phyloP scores from a whole-genome alignment of 169 alveolate species.

The Prorocentrum cordatum region DNA sequence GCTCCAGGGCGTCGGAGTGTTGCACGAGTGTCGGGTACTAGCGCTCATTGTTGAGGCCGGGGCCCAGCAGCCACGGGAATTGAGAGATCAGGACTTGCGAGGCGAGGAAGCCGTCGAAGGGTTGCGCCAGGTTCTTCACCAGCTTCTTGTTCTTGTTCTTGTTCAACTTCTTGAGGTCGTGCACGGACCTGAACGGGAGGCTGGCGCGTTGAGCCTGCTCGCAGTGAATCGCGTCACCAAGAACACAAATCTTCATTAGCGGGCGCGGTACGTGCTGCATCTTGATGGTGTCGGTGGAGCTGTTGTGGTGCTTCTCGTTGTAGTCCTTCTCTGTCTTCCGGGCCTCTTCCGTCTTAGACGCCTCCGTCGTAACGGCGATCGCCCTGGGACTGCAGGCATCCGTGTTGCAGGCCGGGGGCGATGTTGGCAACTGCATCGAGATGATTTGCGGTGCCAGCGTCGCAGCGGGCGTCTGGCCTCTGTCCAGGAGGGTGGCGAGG shows the following conservation, averaged over 20 bases:
- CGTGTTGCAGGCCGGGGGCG: too few species aligned
- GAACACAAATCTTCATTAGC: conserved; percentile 90
- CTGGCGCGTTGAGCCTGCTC: conserved; percentile 94
- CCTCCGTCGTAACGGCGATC: too few species aligned
- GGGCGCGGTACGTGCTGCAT: conserved; percentile 92
- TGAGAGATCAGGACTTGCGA: conserved; percentile 95
- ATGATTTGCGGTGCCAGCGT: too few species aligned
- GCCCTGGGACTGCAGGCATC: too few species aligned
- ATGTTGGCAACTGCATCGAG: too few species aligned
- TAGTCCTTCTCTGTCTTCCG: conserved; percentile 96
- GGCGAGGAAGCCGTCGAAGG: conserved; percentile 93
- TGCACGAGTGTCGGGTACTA: conserved; percentile 97
- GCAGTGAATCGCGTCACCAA: conserved; percentile 98
- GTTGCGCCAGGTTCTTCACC: conserved; percentile 89
- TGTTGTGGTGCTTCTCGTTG: conserved; percentile 98
- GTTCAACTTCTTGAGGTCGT: conserved; percentile 96
- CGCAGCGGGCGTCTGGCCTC: too few species aligned
- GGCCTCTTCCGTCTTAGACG: conserved; percentile 97
- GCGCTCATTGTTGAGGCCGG: conserved; percentile 96
- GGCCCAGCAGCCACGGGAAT: conserved; percentile 98
- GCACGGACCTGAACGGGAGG: conserved; percentile 93
- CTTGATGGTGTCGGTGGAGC: conserved; percentile 97
- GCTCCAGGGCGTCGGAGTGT: conserved; percentile 90
- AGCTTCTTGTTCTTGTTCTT: conserved; percentile 91
- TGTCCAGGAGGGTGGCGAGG: too few species aligned